These are phyloP conservation scores for Geotrichum restrictum DNA, from an alignment of 1,139 yeast species.

Conservation along the genomic window DNA sequence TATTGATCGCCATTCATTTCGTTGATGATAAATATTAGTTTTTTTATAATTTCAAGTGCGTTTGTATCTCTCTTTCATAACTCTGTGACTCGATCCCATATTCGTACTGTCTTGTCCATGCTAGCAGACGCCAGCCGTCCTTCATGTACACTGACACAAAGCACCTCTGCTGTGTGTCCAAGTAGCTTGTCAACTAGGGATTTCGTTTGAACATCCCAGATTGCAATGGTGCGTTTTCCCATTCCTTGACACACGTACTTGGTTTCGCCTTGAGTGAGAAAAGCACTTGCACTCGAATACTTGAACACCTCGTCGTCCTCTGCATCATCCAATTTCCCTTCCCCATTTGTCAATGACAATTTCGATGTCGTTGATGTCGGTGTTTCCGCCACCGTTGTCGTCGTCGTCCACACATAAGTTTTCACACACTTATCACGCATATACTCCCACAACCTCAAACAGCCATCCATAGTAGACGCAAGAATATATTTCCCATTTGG, in stretches of 20 bases:
- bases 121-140: constrained; percentile 45
- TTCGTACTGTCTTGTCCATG: constrained; percentile 41
- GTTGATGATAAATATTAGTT: constrained; percentile 23
- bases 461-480: constrained; percentile 78
- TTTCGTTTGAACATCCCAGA: constrained; percentile 77
- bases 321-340: not conserved
- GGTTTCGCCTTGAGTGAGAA: constrained; percentile 32
- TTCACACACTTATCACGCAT: constrained; percentile 40
- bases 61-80: no score
- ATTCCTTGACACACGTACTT: constrained; percentile 13
- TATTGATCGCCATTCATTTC: constrained; percentile 65
- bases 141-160: constrained; percentile 36
- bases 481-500: constrained; percentile 80
- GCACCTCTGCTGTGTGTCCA: constrained; percentile 40
- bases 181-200: constrained; percentile 44
- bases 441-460: constrained; percentile 73
- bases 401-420: constrained; percentile 28
- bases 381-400: not conserved
- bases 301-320: constrained; percentile 39
- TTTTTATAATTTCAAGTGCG: not conserved
- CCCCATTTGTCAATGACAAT: constrained; percentile 24
- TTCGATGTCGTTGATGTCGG: no score
- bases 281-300: constrained; percentile 27
- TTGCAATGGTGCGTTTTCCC: constrained; percentile 45
- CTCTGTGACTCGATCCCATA: constrained; percentile 32